Base-by-base conservation (phyloP, 148 eudicot species). In the Dianthus caryophyllus region DNA sequence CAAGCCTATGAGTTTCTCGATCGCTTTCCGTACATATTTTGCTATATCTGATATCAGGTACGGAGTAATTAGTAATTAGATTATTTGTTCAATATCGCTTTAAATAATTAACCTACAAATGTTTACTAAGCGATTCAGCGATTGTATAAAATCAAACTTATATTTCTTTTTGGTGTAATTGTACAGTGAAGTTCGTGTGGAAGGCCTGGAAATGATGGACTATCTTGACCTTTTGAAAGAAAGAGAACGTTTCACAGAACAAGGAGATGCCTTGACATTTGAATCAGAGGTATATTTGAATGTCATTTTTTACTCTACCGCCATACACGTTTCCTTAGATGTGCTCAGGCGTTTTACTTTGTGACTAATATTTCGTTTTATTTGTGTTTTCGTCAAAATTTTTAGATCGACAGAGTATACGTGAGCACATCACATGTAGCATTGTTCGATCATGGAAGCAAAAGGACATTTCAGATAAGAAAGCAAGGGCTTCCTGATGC, bases 261-360 rank as follows among this genome's bases (percentile, higher is more conserved):
- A 94, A 88, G 96, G 99, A 66, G 90, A 94, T 73, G 95, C 99
- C 66, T 80, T 94, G 38, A 94, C 97, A 31, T 94, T 94, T 77
- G 99, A 94, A 74, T 84, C 89, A 12, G 99, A 94, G 92, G 99
- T 88, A 76, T 67, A 25, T 63, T 51, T 51, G 48, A 51, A n/a
- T 33, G 62, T 20, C 12, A 26, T 3, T 12, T 38, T n/a, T 61
- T 17, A 59, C 46, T 2, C 14, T 44, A 27, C 51, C 25, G 12
- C 1, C 14, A 14, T 22, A 44, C 20, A 44, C 15, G 2, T 56
- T 8, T 21, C 20, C 33, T 43, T 15, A 43, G 50, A 62, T 48
- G 12, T 41, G 44, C 2, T 0, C 38, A 3, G 38, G 7, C 7
- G 38, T 33, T 46, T 27, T 48, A 43, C 21, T 16, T n/a, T n/a